Evolutionary conservation across 2,329 filamentous ascomycete genomes (phyloP), one percentile per base, ranked within the genome.

Genomic region (Apiospora rasikravindrae): DNA sequence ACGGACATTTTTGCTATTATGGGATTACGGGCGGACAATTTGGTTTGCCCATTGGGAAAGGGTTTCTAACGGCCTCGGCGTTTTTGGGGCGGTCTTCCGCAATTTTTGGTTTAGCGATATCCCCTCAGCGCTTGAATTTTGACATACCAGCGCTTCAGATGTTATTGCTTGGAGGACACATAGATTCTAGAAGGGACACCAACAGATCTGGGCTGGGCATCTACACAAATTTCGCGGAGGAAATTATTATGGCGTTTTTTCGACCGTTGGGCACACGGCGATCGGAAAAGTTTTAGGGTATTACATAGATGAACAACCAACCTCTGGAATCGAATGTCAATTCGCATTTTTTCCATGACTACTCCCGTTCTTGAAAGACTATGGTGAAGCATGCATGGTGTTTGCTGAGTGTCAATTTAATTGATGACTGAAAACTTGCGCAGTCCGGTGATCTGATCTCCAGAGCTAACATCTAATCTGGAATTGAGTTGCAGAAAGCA

Each of bases 241-340:
- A 40, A 64, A 22, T 64, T 26, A 47, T 37, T 5, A 22, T 22
- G 51, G 51, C 26, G 26, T 57, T 57, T 57, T 57, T 33, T 24
- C 26, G 51, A 57, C 51, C 51, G 51, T 33, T 33, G 26, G 51
- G 26, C 19, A 29, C 16, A 37, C 57, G 57, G 57, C 22, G 57
- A 40, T 64, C 29, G 33, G 57, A 40, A 64, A 40, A 40, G 11
- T 24, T 64, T 64, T 64, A 40, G 22, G 57, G 51, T 14, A 40
- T 64, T 64, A 37, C 57, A 64, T 64, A 64, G 33, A 64, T 64
- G 57, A 64, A 64, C 57, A n/a, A n/a, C 57, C 57, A n/a, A 14
- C 57, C 57, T 64, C 57, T 37, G 57, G 33, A 64, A 40, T 24
- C 57, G 57, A 64, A 64, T 40, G 26, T 40, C 57, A 64, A 40